phyloP scores from a whole-genome alignment of 768 basidiomycete species.

The Cubamyces lactineus region DNA sequence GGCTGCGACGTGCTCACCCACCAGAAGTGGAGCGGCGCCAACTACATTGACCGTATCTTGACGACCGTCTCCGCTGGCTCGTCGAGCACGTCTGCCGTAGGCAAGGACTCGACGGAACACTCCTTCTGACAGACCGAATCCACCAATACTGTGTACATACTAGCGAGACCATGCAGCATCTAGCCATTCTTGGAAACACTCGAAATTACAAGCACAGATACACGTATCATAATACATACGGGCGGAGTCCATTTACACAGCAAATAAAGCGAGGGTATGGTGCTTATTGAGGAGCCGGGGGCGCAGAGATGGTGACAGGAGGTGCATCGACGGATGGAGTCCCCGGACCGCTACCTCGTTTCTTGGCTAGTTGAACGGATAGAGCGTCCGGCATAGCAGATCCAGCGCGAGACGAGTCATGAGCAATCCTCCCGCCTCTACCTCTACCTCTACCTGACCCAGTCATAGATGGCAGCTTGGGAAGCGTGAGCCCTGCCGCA shows the following conservation, averaged over 20 bases:
- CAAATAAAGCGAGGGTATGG: background rate
- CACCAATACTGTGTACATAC: too few species aligned
- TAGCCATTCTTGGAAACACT: too few species aligned
- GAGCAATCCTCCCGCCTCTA: slow-evolving; percentile 13
- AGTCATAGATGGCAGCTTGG: slow-evolving; percentile 27
- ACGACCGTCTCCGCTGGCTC: slow-evolving; percentile 85
- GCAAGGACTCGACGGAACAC: slow-evolving; percentile 90
- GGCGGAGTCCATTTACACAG: background rate
- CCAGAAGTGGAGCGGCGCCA: slow-evolving; percentile 96
- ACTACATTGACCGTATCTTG: slow-evolving; percentile 87
- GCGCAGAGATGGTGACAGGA: background rate
- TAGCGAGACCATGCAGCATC: too few species aligned
- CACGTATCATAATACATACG: background rate
- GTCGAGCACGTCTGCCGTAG: slow-evolving; percentile 81
- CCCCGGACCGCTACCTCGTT: slow-evolving; percentile 22
- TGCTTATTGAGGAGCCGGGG: slow-evolving; percentile 14
- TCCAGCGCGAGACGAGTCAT: slow-evolving; percentile 31
- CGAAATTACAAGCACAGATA: background rate
- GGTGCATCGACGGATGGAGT: slow-evolving; percentile 17
- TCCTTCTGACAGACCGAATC: slow-evolving; percentile 51
- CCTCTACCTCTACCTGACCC: slow-evolving; percentile 22
- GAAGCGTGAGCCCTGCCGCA: slow-evolving; percentile 22
- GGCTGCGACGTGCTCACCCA: slow-evolving; percentile 91
- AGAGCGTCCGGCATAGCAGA: slow-evolving; percentile 29
- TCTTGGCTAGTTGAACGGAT: slow-evolving; percentile 28